Percentiles rank a stretch among this genome's conserved stretches.
Evolutionary conservation across 331 rosid species (phyloP).

Genomic region (Acacia concinna): DNA sequence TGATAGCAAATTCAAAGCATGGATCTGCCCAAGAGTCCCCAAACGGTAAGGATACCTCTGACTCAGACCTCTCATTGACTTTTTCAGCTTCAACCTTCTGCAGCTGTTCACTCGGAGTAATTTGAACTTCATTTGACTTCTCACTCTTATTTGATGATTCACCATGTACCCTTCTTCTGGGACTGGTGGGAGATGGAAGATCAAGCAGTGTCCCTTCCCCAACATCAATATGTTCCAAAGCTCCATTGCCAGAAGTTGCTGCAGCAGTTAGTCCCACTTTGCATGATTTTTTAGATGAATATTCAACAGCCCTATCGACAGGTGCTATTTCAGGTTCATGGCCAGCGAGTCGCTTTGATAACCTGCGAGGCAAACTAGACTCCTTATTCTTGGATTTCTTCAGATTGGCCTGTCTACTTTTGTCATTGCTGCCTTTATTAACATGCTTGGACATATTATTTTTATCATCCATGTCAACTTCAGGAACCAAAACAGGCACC

Average conservation of each 20-base stretch:
- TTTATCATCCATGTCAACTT: conserved; percentile 29
- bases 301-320: conserved; percentile 53
- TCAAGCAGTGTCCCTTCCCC: conserved; percentile 26
- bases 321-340: conserved; percentile 56
- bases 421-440: conserved; percentile 34
- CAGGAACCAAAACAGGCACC: conserved; percentile 29
- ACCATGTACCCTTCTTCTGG: conserved; percentile 31
- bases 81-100: conserved; percentile 46
- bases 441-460: conserved; percentile 28
- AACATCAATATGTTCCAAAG: conserved; percentile 32
- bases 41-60: conserved; percentile 44
- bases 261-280: conserved; percentile 30
- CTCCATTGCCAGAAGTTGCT: conserved; percentile 38
- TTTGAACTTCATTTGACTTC: conserved; percentile 37
- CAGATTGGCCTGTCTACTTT: conserved; percentile 28
- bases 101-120: conserved; percentile 38
- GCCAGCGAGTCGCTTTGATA: conserved; percentile 81
- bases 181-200: conserved; percentile 30
- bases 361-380: conserved; percentile 48
- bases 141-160: conserved; percentile 41
- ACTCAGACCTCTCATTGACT: conserved; percentile 31
- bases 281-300: conserved; percentile 37
- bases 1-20: conserved; percentile 70
- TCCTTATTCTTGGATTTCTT: conserved; percentile 62
- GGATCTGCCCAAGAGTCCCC: conserved; percentile 70